Evolutionary conservation across 768 basidiomycete species (phyloP), one percentile per base, ranked within the genome.

Genomic region (Mycena vulgaris): DNA sequence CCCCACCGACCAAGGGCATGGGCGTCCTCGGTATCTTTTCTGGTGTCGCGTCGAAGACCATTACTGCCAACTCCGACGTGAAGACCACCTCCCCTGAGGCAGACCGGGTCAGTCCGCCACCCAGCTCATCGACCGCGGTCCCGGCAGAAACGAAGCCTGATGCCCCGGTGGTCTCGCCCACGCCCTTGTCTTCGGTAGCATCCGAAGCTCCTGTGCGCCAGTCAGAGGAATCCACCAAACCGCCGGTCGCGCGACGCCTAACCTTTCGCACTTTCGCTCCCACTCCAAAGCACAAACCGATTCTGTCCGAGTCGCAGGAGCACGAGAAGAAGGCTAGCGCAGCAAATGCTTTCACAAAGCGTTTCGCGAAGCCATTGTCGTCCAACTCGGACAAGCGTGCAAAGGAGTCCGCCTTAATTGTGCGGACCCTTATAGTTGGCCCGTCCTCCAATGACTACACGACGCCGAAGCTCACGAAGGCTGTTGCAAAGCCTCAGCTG

Each of bases 381-480:
- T 82, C 86, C 14, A 84, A 78, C 45, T 84, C 89, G 9, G 88
- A 92, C 59, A 90, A 85, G 76, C 86, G 86, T 5, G 92, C 93
- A 23, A 87, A 87, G 74, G 84, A 90, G 69, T 89, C 88, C 23
- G 94, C 94, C 2, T 68, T 87, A 60, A 78, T 89, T 49, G 82
- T 93, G 45, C 91, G 92, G 60, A 84, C 89, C 11, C 83, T 95
- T 71, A 95, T 95, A 70, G 79, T 93, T 69, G 94, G 93, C 2
- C 83, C 84, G 27, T 69, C 83, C 39, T 72, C 83, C 49, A 69
- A 73, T 63, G 67, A 69, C 27, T 71, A 74, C 4, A 64, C 79
- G 5, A 74, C 81, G 23, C 83, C 85, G 28, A 78, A 79, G 64
- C 83, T 86, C 64, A 80, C 85, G 13, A 81, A 82, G 57, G 71